Evolutionary conservation across 176 grass and related monocot species (phyloP), one percentile per base, ranked within the genome.

Genomic region (Secale cereale): DNA sequence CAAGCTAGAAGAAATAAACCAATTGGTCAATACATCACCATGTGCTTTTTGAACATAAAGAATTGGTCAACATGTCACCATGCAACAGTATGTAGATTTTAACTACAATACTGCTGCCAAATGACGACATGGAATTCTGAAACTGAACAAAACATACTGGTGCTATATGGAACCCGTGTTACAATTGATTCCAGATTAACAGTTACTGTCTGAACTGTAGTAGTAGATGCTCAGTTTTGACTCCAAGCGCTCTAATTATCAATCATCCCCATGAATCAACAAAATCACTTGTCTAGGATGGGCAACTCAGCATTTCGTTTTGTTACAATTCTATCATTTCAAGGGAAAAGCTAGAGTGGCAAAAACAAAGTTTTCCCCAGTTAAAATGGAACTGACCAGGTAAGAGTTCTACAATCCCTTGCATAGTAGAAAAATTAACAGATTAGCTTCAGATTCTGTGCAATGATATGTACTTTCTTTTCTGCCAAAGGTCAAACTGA

Each of bases 1-100:
- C 59, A 85, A 92, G 77, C 97, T 99, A 85, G 43, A 81, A 67
- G 60, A 81, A 86, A 82, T 26, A 84, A 90, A 54, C 16, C 19
- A 79, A 85, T 73, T 78, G 68, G 69, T 61, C 45, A 15, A 80
- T n/a, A 36, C 39, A 41, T 20, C 80, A 40, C 36, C 22, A 62
- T 68, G 41, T 45, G 40, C 29, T 50, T 48, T 48, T 60, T 78
- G 30, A 59, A 52, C 12, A 77, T 56, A 81, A 39, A 81, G 0
- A 29, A 75, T 31, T 10, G 31, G 46, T 61, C 45, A 10, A 80
- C 17, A 36, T 82, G 22, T 20, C 80, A 82, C 36, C 14, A 33
- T 52, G 22, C 60, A 85, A 43, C 37, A 50, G 36, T 8, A 29
- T 57, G 22, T 7, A 25, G 6, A 40, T 29, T 82, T 80, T 36